Percentiles rank a stretch among this genome's conserved stretches.
Evolutionary conservation across 805 yeast genomes (phyloP).

Genomic region (Candida chilensis): DNA sequence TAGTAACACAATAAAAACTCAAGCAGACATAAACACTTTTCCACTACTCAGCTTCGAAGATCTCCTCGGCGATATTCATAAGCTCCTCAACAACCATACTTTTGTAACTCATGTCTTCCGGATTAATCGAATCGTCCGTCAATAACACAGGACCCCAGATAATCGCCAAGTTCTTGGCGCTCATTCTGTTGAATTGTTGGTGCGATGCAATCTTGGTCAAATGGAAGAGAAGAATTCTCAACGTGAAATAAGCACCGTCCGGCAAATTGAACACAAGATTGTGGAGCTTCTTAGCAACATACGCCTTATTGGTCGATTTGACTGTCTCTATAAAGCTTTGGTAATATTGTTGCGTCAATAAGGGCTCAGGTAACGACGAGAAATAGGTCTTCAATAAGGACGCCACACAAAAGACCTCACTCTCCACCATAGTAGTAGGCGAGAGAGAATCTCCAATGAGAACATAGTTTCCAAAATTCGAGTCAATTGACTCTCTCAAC

Average conservation of each 20-base stretch:
- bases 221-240: conserved; percentile 80
- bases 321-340: conserved; percentile 62
- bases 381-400: conserved; percentile 80
- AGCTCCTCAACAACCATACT: conserved; percentile 78
- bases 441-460: conserved; percentile 30
- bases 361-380: conserved; percentile 77
- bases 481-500: conserved; percentile 61
- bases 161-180: conserved; percentile 67
- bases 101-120: conserved; percentile 68
- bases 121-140: conserved; percentile 53
- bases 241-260: conserved; percentile 90
- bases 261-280: conserved; percentile 84
- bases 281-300: conserved; percentile 69
- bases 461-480: conserved; percentile 58
- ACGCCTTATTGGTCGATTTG: conserved; percentile 31
- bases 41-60: conserved; percentile 31
- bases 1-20: too few species aligned
- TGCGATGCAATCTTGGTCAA: conserved; percentile 62
- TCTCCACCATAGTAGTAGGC: conserved; percentile 45
- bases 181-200: conserved; percentile 70
- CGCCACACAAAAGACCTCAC: conserved; percentile 84
- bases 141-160: conserved; percentile 94
- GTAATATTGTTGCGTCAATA: conserved; percentile 58
- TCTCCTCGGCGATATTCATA: conserved; percentile 75
- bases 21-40: too few species aligned